A percentile compares a stretch with the other conserved stretches of the same genome.
These are phyloP conservation scores for Cornus suecica DNA, from an alignment of 148 eudicot genomes.

Conservation along the genomic window DNA sequence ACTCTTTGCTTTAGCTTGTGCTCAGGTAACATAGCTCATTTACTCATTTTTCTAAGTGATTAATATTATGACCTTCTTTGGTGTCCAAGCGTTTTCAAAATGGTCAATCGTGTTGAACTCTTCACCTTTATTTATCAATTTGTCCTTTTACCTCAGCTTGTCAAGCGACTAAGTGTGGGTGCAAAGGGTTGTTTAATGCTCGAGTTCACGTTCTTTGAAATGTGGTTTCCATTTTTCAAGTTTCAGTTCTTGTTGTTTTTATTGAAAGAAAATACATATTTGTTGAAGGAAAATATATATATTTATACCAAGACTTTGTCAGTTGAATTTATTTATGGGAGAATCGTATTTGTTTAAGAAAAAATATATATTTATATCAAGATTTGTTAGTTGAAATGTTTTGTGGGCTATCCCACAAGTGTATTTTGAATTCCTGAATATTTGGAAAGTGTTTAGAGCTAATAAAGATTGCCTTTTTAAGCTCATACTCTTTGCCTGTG, in stretches of 20 bases:
- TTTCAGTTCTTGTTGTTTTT: not conserved
- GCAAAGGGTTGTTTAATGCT: not conserved
- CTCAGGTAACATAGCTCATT: slow-evolving; percentile 56
- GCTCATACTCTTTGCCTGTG: not conserved
- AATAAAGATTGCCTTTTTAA: not conserved
- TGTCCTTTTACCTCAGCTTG: not conserved
- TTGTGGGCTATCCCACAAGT: not conserved
- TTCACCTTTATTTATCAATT: not conserved
- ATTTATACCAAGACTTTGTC: not conserved
- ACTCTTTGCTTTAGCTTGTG: slow-evolving; percentile 84
- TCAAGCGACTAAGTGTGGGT: not conserved
- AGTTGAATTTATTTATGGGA: not conserved
- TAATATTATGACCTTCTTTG: not conserved
- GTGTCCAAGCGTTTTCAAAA: not conserved
- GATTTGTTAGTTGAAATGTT: not conserved
- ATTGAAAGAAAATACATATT: too few species aligned
- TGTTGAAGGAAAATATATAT: not conserved
- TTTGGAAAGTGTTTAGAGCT: not conserved
- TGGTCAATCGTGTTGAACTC: not conserved
- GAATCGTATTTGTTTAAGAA: too few species aligned
- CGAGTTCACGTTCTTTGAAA: not conserved
- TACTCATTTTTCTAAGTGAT: slow-evolving; percentile 4
- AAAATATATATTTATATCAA: not conserved
- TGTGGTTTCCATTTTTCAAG: not conserved
- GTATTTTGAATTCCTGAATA: not conserved